phyloP scores from a whole-genome alignment of 2,329 filamentous ascomycete species.

The Sclerotinia sclerotiorum region DNA sequence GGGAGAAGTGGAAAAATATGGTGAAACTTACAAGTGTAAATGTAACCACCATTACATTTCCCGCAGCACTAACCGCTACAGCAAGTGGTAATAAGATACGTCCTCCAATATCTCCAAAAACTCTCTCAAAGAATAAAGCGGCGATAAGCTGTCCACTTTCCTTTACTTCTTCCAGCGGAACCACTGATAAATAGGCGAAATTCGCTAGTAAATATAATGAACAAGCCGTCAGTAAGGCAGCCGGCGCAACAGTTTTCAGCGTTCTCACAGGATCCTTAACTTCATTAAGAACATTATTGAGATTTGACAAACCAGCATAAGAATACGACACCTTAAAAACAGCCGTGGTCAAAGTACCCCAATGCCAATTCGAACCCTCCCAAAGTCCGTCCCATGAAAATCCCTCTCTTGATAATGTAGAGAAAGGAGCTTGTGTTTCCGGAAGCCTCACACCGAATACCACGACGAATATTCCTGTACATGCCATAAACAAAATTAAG shows the following conservation, averaged over 20 bases:
- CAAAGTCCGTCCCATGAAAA: slow-evolving; percentile 55
- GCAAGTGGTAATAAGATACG: slow-evolving; percentile 48
- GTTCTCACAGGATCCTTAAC: slow-evolving; percentile 57
- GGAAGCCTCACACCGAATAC: slow-evolving; percentile 43
- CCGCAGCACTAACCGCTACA: slow-evolving; percentile 49
- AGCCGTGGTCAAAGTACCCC: slow-evolving; percentile 59
- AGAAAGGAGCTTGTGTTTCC: slow-evolving; percentile 29
- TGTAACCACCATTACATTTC: slow-evolving; percentile 51
- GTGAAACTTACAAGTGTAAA: slow-evolving; percentile 54
- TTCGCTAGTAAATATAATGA: slow-evolving; percentile 58
- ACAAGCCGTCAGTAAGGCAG: slow-evolving; percentile 53
- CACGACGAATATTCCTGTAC: slow-evolving; percentile 60
- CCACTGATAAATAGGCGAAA: slow-evolving; percentile 60
- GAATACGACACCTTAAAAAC: slow-evolving; percentile 58
- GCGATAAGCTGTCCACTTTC: slow-evolving; percentile 55
- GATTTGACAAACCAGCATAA: slow-evolving; percentile 54
- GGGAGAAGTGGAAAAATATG: background rate
- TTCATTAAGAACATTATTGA: slow-evolving; percentile 58
- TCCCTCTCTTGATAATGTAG: background rate
- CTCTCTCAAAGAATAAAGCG: slow-evolving; percentile 57
- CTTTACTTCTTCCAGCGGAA: slow-evolving; percentile 56
- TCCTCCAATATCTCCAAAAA: slow-evolving; percentile 47
- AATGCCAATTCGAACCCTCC: slow-evolving; percentile 67
- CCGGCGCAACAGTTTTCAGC: slow-evolving; percentile 55
- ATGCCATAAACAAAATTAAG: slow-evolving; percentile 59